These are phyloP conservation scores for Mrakia gelida DNA, from an alignment of 768 basidiomycete species.

Conservation along the genomic window DNA sequence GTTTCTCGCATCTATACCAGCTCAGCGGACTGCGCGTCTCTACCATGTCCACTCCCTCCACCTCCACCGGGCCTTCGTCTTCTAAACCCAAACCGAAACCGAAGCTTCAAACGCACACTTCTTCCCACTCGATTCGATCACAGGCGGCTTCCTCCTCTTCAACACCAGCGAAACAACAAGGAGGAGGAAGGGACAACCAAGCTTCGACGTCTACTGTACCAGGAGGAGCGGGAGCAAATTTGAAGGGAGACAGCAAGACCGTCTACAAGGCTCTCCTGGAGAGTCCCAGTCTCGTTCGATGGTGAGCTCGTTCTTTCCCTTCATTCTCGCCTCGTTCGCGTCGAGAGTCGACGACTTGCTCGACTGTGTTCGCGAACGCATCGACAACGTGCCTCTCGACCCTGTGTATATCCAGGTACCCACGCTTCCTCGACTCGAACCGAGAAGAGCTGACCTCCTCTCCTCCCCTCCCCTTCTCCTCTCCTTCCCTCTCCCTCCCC, in stretches of 20 bases:
- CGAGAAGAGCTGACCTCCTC: no score
- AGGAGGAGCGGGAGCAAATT: neutral
- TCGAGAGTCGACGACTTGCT: neutral
- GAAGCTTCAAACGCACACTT: conserved; percentile 1
- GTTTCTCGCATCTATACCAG: neutral
- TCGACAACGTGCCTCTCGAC: no score
- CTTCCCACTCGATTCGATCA: conserved; percentile 20
- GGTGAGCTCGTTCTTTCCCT: neutral
- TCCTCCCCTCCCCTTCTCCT: neutral
- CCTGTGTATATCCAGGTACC: no score
- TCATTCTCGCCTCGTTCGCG: neutral
- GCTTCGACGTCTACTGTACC: neutral
- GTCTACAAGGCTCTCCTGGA: conserved; percentile 27
- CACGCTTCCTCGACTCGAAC: no score
- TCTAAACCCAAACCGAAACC: neutral
- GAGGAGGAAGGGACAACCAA: conserved; percentile 8
- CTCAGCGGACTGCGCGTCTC: neutral
- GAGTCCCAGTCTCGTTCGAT: conserved; percentile 11
- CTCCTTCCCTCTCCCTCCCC: neutral
- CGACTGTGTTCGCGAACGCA: no score
- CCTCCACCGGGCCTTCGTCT: neutral
- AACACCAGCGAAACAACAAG: neutral
- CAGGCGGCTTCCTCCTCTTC: conserved; percentile 19
- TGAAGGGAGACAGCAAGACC: conserved; percentile 10
- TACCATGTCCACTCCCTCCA: neutral